Conservation (phyloP, 352 stramenopile genomes). For the Globisporangium nagaii region DNA sequence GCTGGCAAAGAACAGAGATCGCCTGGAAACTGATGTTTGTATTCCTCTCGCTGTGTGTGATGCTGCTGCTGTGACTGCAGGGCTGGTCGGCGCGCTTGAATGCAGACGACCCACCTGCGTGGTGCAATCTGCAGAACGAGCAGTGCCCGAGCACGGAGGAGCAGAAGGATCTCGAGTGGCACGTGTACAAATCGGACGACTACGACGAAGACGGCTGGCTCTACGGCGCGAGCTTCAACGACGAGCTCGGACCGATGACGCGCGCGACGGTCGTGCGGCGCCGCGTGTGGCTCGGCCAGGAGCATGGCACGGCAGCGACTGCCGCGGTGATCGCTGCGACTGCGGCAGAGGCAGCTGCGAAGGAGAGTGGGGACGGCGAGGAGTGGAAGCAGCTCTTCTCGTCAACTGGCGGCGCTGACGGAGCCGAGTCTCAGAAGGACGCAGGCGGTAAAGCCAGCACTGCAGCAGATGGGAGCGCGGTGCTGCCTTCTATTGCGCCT, state of each 20-base stretch:
- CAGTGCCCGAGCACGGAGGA: constrained; percentile 47
- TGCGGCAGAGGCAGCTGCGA: background rate
- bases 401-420: background rate
- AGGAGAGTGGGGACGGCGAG: constrained; percentile 9
- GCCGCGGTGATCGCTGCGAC: constrained; percentile 6
- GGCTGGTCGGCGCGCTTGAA: constrained; percentile 70
- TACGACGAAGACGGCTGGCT: constrained; percentile 86
- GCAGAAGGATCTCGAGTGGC: constrained; percentile 57
- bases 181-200: constrained; percentile 78
- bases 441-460: background rate
- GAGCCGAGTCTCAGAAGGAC: background rate
- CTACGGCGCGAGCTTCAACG: constrained; percentile 64
- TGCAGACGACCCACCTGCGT: constrained; percentile 63
- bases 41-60: background rate
- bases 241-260: constrained; percentile 58
- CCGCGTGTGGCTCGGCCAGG: constrained; percentile 69
- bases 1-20: too few species aligned
- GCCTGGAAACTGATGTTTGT: constrained; percentile 1
- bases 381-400: constrained; percentile 45
- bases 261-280: constrained; percentile 64
- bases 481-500: constrained; percentile 15
- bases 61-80: constrained; percentile 18
- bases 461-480: constrained; percentile 6
- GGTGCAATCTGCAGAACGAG: constrained; percentile 44
- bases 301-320: constrained; percentile 24